Conservation (phyloP, 805 yeast genomes). For the Candida ortonii region DNA sequence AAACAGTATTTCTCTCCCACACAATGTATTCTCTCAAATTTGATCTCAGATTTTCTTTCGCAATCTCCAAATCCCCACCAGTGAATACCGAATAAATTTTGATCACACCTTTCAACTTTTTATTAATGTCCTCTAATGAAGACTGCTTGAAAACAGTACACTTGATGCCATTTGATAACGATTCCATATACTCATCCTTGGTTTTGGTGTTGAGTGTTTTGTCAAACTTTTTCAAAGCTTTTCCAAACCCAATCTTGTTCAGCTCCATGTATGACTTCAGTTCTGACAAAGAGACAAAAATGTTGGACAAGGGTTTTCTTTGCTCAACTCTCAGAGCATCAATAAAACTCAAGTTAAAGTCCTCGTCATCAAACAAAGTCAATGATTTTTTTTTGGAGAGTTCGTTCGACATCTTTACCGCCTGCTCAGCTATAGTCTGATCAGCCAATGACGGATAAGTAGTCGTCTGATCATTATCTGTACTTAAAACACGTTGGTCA, state of each 20-base stretch:
- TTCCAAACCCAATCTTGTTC: conserved; percentile 84
- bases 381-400: conserved; percentile 29
- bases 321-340: conserved; percentile 59
- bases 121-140: conserved; percentile 48
- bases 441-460: conserved; percentile 3
- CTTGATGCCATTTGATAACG: conserved; percentile 37
- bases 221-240: conserved; percentile 89
- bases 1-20: conserved; percentile 96
- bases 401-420: conserved; percentile 15
- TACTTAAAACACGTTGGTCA: conserved; percentile 13
- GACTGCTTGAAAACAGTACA: conserved; percentile 54
- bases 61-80: conserved; percentile 37
- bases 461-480: conserved; percentile 21
- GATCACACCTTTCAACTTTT: conserved; percentile 44
- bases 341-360: conserved; percentile 36
- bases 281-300: conserved; percentile 77
- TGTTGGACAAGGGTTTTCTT: conserved; percentile 60
- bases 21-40: conserved; percentile 86
- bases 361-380: conserved; percentile 36
- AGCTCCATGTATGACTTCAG: conserved; percentile 79
- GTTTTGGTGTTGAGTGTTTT: conserved; percentile 66
- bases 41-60: conserved; percentile 45
- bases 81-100: conserved; percentile 40
- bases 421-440: conserved; percentile 15
- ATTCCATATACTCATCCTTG: conserved; percentile 54